These are phyloP conservation scores for Angomonas ambiguus DNA, from an alignment of 208 protist species.

Conservation along the genomic window DNA sequence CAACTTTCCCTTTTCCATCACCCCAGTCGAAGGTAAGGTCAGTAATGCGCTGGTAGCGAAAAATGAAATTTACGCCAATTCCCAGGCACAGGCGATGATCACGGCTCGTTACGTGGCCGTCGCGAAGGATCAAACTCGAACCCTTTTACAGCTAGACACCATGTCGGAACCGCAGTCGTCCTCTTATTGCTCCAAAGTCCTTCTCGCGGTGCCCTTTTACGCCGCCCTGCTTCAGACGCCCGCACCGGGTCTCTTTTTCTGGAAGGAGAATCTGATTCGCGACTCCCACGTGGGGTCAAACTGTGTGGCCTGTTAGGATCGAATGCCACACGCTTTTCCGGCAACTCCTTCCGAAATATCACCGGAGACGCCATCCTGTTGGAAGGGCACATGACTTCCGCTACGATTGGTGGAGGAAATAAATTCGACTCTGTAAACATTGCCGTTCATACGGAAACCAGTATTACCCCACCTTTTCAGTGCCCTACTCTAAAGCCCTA, in stretches of 20 bases:
- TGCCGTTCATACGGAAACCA: conserved; percentile 27
- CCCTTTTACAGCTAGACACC: conserved; percentile 76
- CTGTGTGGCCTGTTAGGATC: conserved; percentile 50
- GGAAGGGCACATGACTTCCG: conserved; percentile 64
- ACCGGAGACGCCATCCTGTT: conserved; percentile 37
- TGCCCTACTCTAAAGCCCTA: background rate
- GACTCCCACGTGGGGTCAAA: conserved; percentile 40
- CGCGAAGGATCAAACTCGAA: conserved; percentile 30
- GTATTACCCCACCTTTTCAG: background rate
- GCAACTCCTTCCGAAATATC: conserved; percentile 63
- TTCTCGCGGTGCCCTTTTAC: conserved; percentile 46
- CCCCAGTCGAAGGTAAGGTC: conserved; percentile 23
- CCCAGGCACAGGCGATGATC: conserved; percentile 37
- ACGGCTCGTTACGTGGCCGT: conserved; percentile 65
- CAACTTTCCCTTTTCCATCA: conserved; percentile 30
- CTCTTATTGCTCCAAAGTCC: conserved; percentile 53
- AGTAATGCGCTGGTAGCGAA: conserved; percentile 42
- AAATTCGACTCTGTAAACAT: conserved; percentile 58
- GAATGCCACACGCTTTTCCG: conserved; percentile 33
- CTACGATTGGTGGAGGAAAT: conserved; percentile 63
- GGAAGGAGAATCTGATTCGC: conserved; percentile 61
- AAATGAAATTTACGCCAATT: conserved; percentile 68
- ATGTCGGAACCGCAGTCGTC: conserved; percentile 28
- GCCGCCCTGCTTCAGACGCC: conserved; percentile 48
- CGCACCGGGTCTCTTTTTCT: conserved; percentile 55